A percentile compares a stretch with the other conserved stretches of the same genome.
phyloP scores from a whole-genome alignment of 495 filamentous ascomycete species.

The Lophiostoma macrostomum region DNA sequence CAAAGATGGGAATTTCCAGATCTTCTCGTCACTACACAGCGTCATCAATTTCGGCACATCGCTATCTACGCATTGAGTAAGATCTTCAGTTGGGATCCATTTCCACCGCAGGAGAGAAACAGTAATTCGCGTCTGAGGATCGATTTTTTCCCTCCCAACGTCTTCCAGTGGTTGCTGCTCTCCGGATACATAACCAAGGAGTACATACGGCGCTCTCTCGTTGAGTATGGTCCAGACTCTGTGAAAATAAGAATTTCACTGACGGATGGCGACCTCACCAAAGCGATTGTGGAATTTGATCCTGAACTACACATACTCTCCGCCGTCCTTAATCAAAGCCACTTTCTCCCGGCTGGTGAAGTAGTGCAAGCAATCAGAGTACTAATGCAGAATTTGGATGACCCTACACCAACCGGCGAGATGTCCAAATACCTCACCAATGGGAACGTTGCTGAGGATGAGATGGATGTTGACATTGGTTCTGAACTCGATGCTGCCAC shows the following conservation, averaged over 20 bases:
- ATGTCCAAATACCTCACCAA: slow-evolving; percentile 26
- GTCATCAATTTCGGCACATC: slow-evolving; percentile 40
- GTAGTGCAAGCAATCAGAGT: slow-evolving; percentile 41
- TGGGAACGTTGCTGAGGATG: slow-evolving; percentile 18
- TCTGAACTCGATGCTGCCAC: slow-evolving; percentile 36
- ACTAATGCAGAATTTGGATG: slow-evolving; percentile 40
- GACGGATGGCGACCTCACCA: slow-evolving; percentile 36
- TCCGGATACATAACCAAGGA: slow-evolving; percentile 36
- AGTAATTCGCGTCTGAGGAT: slow-evolving; percentile 20
- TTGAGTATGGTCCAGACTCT: not conserved
- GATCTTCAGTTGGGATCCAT: slow-evolving; percentile 47
- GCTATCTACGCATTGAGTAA: slow-evolving; percentile 53
- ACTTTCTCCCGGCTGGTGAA: slow-evolving; percentile 43
- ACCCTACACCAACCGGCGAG: slow-evolving; percentile 4
- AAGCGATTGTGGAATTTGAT: slow-evolving; percentile 39
- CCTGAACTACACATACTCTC: slow-evolving; percentile 38
- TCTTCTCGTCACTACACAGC: slow-evolving; percentile 12
- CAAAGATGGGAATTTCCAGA: slow-evolving; percentile 27
- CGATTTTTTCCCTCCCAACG: slow-evolving; percentile 39
- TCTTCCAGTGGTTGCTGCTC: slow-evolving; percentile 39
- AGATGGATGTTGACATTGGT: slow-evolving; percentile 27
- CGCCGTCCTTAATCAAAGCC: slow-evolving; percentile 32
- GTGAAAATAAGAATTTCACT: not conserved
- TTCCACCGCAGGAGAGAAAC: slow-evolving; percentile 22
- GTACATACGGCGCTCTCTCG: slow-evolving; percentile 31